Evolutionary conservation across 1,284 basidiomycete species (phyloP).

Genomic region (Cutaneotrichosporon sp.): DNA sequence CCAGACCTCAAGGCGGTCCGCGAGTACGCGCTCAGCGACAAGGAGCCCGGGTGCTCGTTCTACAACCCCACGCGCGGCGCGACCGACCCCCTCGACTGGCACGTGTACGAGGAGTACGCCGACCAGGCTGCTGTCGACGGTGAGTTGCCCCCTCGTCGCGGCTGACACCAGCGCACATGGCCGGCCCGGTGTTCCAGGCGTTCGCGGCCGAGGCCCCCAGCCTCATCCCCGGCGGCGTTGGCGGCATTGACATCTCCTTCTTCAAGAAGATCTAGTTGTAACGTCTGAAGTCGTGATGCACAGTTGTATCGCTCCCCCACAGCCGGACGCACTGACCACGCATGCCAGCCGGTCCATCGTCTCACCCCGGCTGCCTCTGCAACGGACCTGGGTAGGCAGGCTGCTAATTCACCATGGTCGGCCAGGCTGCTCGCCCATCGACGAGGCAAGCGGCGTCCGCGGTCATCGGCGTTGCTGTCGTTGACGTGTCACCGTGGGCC

Average conservation of each 20-base stretch:
- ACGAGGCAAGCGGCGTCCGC: too few relatives aligned
- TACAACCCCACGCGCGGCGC: constrained; percentile 15
- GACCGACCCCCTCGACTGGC: constrained; percentile 19
- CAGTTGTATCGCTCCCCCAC: neutral
- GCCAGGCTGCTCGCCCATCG: too few relatives aligned
- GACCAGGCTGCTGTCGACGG: constrained; percentile 15
- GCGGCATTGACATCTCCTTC: constrained; percentile 13
- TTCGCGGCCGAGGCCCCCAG: constrained; percentile 9
- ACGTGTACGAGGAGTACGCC: constrained; percentile 23
- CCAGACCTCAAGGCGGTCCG: constrained; percentile 19
- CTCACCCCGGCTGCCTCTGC: too few relatives aligned
- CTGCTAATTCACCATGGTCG: too few relatives aligned
- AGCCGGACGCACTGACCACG: too few relatives aligned
- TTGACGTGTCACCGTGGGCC: too few relatives aligned
- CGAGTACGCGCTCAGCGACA: constrained; percentile 11
- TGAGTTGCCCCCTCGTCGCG: neutral
- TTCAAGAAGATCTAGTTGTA: constrained; percentile 10
- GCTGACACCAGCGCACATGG: constrained; percentile 19
- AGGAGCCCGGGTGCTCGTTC: constrained; percentile 16
- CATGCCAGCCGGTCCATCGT: too few relatives aligned
- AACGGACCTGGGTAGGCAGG: too few relatives aligned
- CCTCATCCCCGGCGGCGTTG: constrained; percentile 14
- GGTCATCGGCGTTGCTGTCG: too few relatives aligned
- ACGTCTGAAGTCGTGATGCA: neutral
- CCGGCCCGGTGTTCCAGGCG: constrained; percentile 9